These are phyloP conservation scores for Telfairia occidentalis DNA, from an alignment of 331 rosid species.

Conservation along the genomic window DNA sequence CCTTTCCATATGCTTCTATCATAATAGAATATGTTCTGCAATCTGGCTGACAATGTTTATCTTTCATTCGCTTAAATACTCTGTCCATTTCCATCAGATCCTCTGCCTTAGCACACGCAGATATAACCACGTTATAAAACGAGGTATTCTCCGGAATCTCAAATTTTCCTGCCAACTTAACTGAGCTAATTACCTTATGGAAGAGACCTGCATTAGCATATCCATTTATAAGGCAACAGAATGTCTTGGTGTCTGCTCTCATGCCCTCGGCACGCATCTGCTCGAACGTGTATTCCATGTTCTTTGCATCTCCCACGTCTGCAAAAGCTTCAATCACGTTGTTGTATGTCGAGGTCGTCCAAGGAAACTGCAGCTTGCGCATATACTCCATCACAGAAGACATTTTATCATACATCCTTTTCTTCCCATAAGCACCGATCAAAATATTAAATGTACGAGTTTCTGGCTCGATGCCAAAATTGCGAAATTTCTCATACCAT, in stretches of 20 bases:
- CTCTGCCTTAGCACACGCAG: conserved; percentile 86
- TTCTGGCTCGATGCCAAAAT: conserved; percentile 88
- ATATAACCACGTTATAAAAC: conserved; percentile 63
- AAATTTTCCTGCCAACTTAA: conserved; percentile 64
- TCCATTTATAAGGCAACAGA: conserved; percentile 88
- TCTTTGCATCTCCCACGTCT: conserved; percentile 71
- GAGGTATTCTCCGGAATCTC: conserved; percentile 71
- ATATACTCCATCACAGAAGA: conserved; percentile 96
- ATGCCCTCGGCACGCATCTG: conserved; percentile 97
- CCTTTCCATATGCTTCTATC: conserved; percentile 70
- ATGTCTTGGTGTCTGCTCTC: conserved; percentile 88
- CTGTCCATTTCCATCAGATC: conserved; percentile 95
- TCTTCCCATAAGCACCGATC: conserved; percentile 92
- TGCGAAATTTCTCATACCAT: conserved; percentile 92
- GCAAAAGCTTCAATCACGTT: conserved; percentile 93
- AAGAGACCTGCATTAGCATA: conserved; percentile 91
- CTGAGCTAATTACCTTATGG: conserved; percentile 73
- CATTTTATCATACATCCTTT: conserved; percentile 86
- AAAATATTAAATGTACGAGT: conserved; percentile 80
- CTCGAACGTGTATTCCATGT: conserved; percentile 84
- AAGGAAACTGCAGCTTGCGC: conserved; percentile 89
- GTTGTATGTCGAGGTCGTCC: conserved; percentile 93
- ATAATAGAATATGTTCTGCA: conserved; percentile 46
- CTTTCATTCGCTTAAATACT: conserved; percentile 77
- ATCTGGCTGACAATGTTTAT: conserved; percentile 54